Base-by-base conservation (phyloP, 2,329 filamentous ascomycete genomes). In the Arthrobotrys sinensis region DNA sequence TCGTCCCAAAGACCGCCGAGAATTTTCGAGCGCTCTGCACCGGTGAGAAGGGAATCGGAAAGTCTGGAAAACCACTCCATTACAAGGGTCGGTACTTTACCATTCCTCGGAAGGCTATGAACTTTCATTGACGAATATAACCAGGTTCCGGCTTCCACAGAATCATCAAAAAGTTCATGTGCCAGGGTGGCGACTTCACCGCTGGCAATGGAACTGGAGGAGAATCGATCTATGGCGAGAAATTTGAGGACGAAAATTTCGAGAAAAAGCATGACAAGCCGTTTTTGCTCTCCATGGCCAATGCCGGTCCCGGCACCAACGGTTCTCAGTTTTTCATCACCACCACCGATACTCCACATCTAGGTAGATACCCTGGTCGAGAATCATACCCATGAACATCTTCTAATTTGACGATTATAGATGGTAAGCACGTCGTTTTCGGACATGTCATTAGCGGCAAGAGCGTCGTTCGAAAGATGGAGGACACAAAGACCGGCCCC, bases 301-400 rank as follows among this genome's bases (percentile, higher is more conserved):
- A 99, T 84, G 95, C 96, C 0, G 96, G 96, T 0, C 94, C 94
- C 0, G 94, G 95, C 82, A 97, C 94, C 40, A 99, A 99, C 83
- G 96, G 93, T 12, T 96, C 92, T 82, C 96, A 99, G 84, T 99
- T 99, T 84, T 99, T 99, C 83, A 97, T 99, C 81, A 99, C 96
- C 0, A 98, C 95, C 0, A 96, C 52, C 67, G 52, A 64, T 1
- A 78, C 75, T 19, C 75, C 67, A 5, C 75, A 76, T 34, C 34
- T 64, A 24, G 75, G 46, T 66, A 14, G 21, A 40, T 28, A 11
- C 14, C 21, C 5, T 24, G 28, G n/a, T 32, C 24, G 3, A 5
- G 6, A 14, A 53, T 53, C 12, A 5, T 3, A 3, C 24, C 24
- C 36, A 7, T 14, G 14, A 55, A 38, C 24, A 28, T 60, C 21